phyloP scores from a whole-genome alignment of 306 rosid genomes.

The Clitoria ternatea region DNA sequence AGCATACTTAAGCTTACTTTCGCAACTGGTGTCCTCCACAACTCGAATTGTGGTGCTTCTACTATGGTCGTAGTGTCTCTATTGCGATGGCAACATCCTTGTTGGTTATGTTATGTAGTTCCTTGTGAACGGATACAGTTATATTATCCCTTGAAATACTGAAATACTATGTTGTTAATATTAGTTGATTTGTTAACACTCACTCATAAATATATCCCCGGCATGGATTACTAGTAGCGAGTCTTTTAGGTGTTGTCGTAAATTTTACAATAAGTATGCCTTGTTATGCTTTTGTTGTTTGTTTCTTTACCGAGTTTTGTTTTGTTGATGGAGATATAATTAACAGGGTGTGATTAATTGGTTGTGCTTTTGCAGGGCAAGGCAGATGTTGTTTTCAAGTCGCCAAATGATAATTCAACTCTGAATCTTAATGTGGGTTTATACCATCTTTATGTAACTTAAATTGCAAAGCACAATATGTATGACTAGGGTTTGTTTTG shows the following conservation, averaged over 20 bases:
- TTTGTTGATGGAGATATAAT: not conserved
- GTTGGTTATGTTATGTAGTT: not conserved
- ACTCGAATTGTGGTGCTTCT: too few species aligned
- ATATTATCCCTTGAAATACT: not conserved
- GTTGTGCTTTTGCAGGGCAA: constrained; percentile 52
- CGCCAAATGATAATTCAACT: constrained; percentile 61
- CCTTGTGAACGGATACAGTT: not conserved
- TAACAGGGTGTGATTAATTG: not conserved
- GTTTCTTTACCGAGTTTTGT: constrained; percentile 2
- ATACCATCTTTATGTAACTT: not conserved
- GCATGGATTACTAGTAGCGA: not conserved
- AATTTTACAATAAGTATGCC: not conserved
- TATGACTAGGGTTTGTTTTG: constrained; percentile 18
- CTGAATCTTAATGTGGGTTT: constrained; percentile 65
- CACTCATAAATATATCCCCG: not conserved
- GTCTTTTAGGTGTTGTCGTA: not conserved
- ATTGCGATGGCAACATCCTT: too few species aligned
- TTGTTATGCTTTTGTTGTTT: not conserved
- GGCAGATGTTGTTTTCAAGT: constrained; percentile 79
- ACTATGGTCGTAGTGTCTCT: too few species aligned
- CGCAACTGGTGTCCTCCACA: too few species aligned
- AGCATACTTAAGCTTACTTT: too few species aligned
- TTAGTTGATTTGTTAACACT: not conserved
- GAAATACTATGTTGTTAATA: not conserved
- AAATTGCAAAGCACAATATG: not conserved